These are phyloP conservation scores for Acephala macrosclerotiorum DNA, from an alignment of 2,329 filamentous ascomycete genomes.

Conservation along the genomic window DNA sequence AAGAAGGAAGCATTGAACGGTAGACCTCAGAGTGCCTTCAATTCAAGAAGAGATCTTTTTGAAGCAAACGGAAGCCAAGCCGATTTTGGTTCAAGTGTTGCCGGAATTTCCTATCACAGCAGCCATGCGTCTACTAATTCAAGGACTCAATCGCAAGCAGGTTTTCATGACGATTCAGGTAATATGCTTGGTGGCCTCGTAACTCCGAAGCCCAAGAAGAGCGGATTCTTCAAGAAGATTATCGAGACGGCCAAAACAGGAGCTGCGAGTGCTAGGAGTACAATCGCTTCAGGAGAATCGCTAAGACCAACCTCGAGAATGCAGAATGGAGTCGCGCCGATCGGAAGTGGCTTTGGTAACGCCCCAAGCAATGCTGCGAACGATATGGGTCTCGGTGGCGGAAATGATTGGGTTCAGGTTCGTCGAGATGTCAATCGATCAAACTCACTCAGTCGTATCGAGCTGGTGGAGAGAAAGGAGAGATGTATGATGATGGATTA, in stretches of 20 bases:
- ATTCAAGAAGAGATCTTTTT: constrained; percentile 58
- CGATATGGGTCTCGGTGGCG: constrained; percentile 72
- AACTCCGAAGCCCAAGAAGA: constrained; percentile 79
- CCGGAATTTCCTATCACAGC: constrained; percentile 88
- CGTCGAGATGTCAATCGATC: constrained; percentile 94
- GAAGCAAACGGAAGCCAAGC: constrained; percentile 38
- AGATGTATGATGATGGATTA: constrained; percentile 95
- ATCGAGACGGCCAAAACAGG: constrained; percentile 93
- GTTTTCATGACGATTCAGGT: constrained; percentile 67
- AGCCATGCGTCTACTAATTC: constrained; percentile 70
- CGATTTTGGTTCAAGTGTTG: constrained; percentile 66
- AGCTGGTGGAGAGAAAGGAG: constrained; percentile 83
- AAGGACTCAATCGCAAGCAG: constrained; percentile 69
- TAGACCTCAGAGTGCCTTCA: constrained; percentile 71
- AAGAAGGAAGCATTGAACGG: constrained; percentile 61
- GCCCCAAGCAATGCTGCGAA: constrained; percentile 60
- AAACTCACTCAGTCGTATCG: constrained; percentile 89
- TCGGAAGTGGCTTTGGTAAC: constrained; percentile 56
- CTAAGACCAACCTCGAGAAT: constrained; percentile 42
- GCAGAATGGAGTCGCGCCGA: constrained; percentile 51
- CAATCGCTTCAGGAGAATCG: constrained; percentile 71
- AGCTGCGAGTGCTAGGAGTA: constrained; percentile 87
- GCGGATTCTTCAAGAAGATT: constrained; percentile 95
- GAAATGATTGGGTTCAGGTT: constrained; percentile 95
- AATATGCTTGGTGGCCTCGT: constrained; percentile 80